phyloP scores from a whole-genome alignment of 345 rosid genomes.

The Arabis alpina region DNA sequence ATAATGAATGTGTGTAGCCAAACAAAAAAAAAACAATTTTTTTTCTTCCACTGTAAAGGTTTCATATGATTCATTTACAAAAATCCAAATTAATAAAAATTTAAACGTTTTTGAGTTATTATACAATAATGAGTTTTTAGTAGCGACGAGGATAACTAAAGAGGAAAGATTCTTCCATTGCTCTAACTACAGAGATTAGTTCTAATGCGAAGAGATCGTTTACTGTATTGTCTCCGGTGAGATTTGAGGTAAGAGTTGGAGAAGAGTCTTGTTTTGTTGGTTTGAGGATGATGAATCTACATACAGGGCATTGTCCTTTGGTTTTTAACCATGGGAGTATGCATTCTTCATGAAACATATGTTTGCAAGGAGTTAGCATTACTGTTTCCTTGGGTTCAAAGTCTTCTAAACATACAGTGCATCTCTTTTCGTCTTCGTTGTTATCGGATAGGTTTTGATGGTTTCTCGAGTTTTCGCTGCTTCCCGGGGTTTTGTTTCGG shows the following conservation, averaged over 20 bases:
- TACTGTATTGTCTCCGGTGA: constrained; percentile 14
- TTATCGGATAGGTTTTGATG: constrained; percentile 34
- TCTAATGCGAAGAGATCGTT: constrained; percentile 43
- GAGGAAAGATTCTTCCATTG: constrained; percentile 53
- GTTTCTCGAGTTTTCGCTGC: background rate
- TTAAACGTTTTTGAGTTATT: background rate
- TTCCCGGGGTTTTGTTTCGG: constrained; percentile 40
- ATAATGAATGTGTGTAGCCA: constrained; percentile 32
- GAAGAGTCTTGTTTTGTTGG: constrained; percentile 19
- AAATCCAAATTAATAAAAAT: constrained; percentile 26
- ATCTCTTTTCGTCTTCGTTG: constrained; percentile 62
- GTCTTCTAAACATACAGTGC: constrained; percentile 83
- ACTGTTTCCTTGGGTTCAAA: constrained; percentile 68
- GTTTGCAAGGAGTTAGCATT: constrained; percentile 77
- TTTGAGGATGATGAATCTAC: constrained; percentile 58
- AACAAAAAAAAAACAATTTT: background rate
- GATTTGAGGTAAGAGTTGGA: background rate
- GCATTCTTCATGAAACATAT: constrained; percentile 88
- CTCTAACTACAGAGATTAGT: constrained; percentile 49
- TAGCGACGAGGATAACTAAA: constrained; percentile 32
- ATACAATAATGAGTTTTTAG: background rate
- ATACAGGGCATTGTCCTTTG: constrained; percentile 74
- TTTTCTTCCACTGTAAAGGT: constrained; percentile 39
- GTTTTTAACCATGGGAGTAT: constrained; percentile 77
- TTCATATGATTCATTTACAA: constrained; percentile 30